Conservation (phyloP, 345 rosid genomes). For the Lagerstroemia speciosa region DNA sequence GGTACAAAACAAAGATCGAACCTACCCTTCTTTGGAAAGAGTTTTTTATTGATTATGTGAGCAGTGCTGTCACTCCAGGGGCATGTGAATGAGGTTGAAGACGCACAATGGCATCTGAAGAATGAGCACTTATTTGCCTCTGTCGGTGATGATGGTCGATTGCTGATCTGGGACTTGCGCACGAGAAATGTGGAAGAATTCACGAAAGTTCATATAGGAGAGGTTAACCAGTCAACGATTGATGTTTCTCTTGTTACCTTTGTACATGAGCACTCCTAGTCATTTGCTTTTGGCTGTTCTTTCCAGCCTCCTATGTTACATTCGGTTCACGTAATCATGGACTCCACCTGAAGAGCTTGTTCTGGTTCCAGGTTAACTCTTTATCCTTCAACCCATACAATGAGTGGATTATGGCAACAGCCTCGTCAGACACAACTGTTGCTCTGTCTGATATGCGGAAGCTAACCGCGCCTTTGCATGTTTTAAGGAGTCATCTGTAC, state of each 20-base stretch:
- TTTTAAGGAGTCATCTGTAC: conserved; percentile 66
- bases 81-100: conserved; percentile 67
- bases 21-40: too few species aligned
- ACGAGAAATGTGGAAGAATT: conserved; percentile 55
- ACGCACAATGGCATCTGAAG: conserved; percentile 88
- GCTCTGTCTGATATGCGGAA: conserved; percentile 78
- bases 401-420: conserved; percentile 89
- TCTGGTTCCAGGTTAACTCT: conserved; percentile 49
- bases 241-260: neutral
- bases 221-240: conserved; percentile 32
- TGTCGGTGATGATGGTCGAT: conserved; percentile 70
- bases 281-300: neutral
- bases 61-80: conserved; percentile 37
- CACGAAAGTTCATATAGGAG: conserved; percentile 76
- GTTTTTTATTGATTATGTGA: neutral
- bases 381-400: conserved; percentile 79
- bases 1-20: conserved; percentile 25
- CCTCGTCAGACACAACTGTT: conserved; percentile 78
- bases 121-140: conserved; percentile 79
- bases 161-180: conserved; percentile 84
- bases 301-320: neutral
- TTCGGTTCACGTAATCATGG: neutral
- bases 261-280: neutral
- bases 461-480: conserved; percentile 54
- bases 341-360: neutral